phyloP scores from a whole-genome alignment of 2,329 filamentous ascomycete genomes.

The Cladophialophora chaetospira region DNA sequence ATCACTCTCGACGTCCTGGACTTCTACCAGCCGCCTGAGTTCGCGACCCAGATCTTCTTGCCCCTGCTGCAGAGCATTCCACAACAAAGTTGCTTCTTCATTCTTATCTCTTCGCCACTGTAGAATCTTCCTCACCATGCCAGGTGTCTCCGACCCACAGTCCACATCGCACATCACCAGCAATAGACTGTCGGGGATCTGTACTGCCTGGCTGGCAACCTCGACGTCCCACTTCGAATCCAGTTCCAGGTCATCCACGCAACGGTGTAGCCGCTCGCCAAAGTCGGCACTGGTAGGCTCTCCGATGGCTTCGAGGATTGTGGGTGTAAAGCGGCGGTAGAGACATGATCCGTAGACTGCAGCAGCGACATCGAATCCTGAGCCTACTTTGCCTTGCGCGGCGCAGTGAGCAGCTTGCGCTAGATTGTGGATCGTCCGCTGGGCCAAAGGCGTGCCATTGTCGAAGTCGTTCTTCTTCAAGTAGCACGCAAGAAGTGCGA shows the following conservation, averaged over 20 bases:
- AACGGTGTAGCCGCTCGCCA: slow-evolving; percentile 60
- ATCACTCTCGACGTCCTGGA: slow-evolving; percentile 52
- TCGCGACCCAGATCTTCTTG: slow-evolving; percentile 72
- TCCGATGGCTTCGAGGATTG: slow-evolving; percentile 67
- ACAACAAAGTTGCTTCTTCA: slow-evolving; percentile 68
- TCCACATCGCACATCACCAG: slow-evolving; percentile 95
- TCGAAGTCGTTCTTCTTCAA: slow-evolving; percentile 14
- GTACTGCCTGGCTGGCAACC: slow-evolving; percentile 68
- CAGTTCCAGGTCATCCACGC: slow-evolving; percentile 64
- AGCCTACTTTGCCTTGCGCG: slow-evolving; percentile 94
- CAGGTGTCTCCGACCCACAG: slow-evolving; percentile 87
- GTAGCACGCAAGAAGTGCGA: slow-evolving; percentile 67
- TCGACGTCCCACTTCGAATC: slow-evolving; percentile 73
- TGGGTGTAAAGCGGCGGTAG: slow-evolving; percentile 89
- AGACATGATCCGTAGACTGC: slow-evolving; percentile 89
- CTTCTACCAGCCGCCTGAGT: slow-evolving; percentile 56
- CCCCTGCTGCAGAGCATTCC: slow-evolving; percentile 70
- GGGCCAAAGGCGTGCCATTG: slow-evolving; percentile 4
- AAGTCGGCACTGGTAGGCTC: slow-evolving; percentile 70
- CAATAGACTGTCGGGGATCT: slow-evolving; percentile 71
- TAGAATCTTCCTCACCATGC: slow-evolving; percentile 93
- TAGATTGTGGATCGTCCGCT: slow-evolving; percentile 72
- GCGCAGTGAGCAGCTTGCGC: slow-evolving; percentile 92
- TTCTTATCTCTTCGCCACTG: slow-evolving; percentile 72
- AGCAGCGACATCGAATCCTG: slow-evolving; percentile 90